Evolutionary conservation across 306 rosid genomes (phyloP).

Genomic region (Cicer chorassanicum): DNA sequence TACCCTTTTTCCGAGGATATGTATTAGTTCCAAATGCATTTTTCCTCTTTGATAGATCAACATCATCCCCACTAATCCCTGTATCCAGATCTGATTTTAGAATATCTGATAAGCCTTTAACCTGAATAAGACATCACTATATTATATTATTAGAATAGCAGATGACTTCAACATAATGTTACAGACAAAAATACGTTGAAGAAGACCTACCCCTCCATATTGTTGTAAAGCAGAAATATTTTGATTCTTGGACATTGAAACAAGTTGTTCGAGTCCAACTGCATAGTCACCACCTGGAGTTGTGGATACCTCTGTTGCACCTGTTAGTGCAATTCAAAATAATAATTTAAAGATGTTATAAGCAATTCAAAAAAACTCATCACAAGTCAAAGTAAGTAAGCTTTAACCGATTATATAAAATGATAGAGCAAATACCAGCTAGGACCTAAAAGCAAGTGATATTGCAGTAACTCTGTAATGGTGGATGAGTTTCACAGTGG

Average conservation of each 20-base stretch:
- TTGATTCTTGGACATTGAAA: slow-evolving; percentile 75
- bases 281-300: slow-evolving; percentile 58
- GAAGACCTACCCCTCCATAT: slow-evolving; percentile 77
- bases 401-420: not conserved
- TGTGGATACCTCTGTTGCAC: slow-evolving; percentile 55
- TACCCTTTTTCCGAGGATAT: slow-evolving; percentile 91
- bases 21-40: slow-evolving; percentile 89
- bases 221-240: slow-evolving; percentile 60
- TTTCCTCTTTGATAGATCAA: slow-evolving; percentile 63
- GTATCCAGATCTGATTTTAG: slow-evolving; percentile 66
- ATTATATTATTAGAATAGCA: slow-evolving; percentile 34
- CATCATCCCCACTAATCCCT: slow-evolving; percentile 71
- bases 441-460: slow-evolving; percentile 23
- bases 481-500: not conserved
- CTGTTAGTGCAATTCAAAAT: slow-evolving; percentile 47
- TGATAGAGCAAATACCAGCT: not conserved
- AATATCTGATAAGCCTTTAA: slow-evolving; percentile 67
- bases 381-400: slow-evolving; percentile 11
- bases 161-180: not conserved
- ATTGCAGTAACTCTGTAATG: not conserved
- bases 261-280: slow-evolving; percentile 73
- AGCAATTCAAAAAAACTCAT: slow-evolving; percentile 29
- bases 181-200: slow-evolving; percentile 12
- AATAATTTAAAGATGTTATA: slow-evolving; percentile 38
- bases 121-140: slow-evolving; percentile 55